Evolutionary conservation across 2,329 filamentous ascomycete species (phyloP).

Genomic region (Canariomyces notabilis): DNA sequence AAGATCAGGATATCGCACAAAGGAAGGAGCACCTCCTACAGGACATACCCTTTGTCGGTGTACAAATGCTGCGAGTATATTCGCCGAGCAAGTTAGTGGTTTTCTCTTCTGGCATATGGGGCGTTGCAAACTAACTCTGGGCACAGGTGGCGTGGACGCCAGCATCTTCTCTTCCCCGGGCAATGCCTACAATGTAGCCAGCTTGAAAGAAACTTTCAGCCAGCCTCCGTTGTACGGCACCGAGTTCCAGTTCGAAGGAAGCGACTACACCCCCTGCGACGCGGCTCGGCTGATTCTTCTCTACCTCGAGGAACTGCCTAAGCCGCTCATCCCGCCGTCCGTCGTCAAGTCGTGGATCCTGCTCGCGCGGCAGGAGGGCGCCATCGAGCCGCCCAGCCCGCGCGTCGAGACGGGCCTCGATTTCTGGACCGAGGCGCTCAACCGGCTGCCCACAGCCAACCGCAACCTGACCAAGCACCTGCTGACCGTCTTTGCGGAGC

Average conservation of each 20-base stretch:
- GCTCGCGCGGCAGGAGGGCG: conserved; percentile 22
- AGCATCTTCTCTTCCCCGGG: conserved; percentile 20
- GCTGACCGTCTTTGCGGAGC: conserved; percentile 22
- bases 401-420: conserved; percentile 24
- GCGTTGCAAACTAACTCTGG: conserved; percentile 3
- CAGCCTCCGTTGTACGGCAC: conserved; percentile 19
- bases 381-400: conserved; percentile 20
- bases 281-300: conserved; percentile 22
- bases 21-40: conserved; percentile 21
- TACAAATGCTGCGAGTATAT: conserved; percentile 27
- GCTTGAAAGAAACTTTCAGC: conserved; percentile 21
- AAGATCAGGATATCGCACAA: conserved; percentile 25
- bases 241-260: conserved; percentile 20
- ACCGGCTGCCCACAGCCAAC: conserved; percentile 20
- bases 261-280: conserved; percentile 21
- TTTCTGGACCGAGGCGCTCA: conserved; percentile 26
- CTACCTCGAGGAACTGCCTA: conserved; percentile 22
- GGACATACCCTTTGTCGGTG: conserved; percentile 20
- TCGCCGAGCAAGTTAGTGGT: conserved; percentile 12
- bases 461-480: conserved; percentile 25
- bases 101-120: no score
- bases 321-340: conserved; percentile 20
- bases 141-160: conserved; percentile 13
- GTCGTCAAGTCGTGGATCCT: conserved; percentile 23
- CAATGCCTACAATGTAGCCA: conserved; percentile 18